Evolutionary conservation across 2,329 filamentous ascomycete genomes (phyloP).

Genomic region (Pseudogymnoascus destructans): DNA sequence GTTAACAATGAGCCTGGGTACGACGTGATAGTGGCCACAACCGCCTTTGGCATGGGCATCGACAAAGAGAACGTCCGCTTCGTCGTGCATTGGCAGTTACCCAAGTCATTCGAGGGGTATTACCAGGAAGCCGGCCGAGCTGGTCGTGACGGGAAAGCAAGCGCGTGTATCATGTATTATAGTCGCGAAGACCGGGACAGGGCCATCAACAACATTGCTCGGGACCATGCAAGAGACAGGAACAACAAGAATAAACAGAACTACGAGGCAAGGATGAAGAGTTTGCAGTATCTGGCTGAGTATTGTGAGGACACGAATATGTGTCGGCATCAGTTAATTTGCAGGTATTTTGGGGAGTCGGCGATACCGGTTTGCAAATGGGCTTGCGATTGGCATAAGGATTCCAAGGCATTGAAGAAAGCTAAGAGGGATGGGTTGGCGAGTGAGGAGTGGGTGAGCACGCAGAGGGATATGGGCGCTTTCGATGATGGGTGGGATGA

Average conservation of each 20-base stretch:
- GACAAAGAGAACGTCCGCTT: constrained; percentile 93
- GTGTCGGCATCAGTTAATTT: constrained; percentile 67
- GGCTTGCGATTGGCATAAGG: constrained; percentile 70
- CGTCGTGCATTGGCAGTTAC: constrained; percentile 86
- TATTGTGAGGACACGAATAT: constrained; percentile 67
- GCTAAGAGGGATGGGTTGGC: constrained; percentile 44
- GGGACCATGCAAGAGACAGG: constrained; percentile 24
- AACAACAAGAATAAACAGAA: constrained; percentile 30
- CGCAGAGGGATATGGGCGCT: constrained; percentile 45
- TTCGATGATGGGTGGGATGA: constrained; percentile 41
- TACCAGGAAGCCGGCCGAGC: constrained; percentile 92
- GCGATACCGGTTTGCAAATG: constrained; percentile 49
- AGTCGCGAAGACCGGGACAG: constrained; percentile 75
- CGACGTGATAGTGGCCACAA: constrained; percentile 88
- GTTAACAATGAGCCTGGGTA: constrained; percentile 62
- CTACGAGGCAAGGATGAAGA: constrained; percentile 42
- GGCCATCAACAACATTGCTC: constrained; percentile 38
- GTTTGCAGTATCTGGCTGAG: constrained; percentile 53
- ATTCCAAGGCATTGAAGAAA: constrained; percentile 42
- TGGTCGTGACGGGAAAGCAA: constrained; percentile 77
- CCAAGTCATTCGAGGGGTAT: constrained; percentile 89
- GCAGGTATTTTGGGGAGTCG: constrained; percentile 62
- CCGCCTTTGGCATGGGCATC: constrained; percentile 95
- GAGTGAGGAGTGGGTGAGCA: constrained; percentile 50
- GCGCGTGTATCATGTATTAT: constrained; percentile 82